A percentile compares a stretch with the other conserved stretches of the same genome.
Evolutionary conservation across 352 stramenopile species (phyloP).

Genomic region (Globisporangium lucens): DNA sequence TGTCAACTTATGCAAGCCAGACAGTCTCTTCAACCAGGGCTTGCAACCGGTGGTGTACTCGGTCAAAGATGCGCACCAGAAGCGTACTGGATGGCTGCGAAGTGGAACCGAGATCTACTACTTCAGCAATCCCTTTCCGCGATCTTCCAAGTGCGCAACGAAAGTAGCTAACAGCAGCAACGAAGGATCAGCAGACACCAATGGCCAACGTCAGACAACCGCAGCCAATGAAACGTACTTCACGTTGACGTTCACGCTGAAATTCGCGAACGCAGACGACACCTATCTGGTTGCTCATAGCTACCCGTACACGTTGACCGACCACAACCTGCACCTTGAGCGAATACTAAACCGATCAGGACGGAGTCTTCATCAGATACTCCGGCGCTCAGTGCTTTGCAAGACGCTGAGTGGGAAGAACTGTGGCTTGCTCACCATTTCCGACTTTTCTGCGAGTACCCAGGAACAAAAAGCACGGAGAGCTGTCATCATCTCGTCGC

Average conservation of each 20-base stretch:
- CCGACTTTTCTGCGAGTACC: constrained; percentile 35
- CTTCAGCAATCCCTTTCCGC: constrained; percentile 63
- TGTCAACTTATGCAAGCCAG: constrained; percentile 91
- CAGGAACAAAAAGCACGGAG: constrained; percentile 35
- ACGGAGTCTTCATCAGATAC: constrained; percentile 17
- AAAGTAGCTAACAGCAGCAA: constrained; percentile 8
- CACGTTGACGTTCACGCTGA: constrained; percentile 88
- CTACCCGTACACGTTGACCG: constrained; percentile 89
- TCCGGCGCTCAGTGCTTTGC: constrained; percentile 54
- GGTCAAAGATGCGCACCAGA: constrained; percentile 46
- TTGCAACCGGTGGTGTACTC: constrained; percentile 91
- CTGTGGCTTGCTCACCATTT: constrained; percentile 80
- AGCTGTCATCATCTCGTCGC: constrained; percentile 78
- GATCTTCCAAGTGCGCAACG: constrained; percentile 11
- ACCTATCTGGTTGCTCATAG: constrained; percentile 90
- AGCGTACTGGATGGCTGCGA: constrained; percentile 69
- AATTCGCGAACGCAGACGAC: constrained; percentile 72
- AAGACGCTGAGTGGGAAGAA: constrained; percentile 48
- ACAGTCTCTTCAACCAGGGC: constrained; percentile 90
- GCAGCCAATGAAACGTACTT: constrained; percentile 50
- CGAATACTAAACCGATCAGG: constrained; percentile 23
- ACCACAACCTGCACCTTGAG: constrained; percentile 69
- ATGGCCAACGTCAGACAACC: not conserved
- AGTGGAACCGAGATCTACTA: constrained; percentile 86
- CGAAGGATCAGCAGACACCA: not conserved